Evolutionary conservation across 2,329 filamentous ascomycete genomes (phyloP), one percentile per base, ranked within the genome.

Genomic region (Microcyclospora pomicola): DNA sequence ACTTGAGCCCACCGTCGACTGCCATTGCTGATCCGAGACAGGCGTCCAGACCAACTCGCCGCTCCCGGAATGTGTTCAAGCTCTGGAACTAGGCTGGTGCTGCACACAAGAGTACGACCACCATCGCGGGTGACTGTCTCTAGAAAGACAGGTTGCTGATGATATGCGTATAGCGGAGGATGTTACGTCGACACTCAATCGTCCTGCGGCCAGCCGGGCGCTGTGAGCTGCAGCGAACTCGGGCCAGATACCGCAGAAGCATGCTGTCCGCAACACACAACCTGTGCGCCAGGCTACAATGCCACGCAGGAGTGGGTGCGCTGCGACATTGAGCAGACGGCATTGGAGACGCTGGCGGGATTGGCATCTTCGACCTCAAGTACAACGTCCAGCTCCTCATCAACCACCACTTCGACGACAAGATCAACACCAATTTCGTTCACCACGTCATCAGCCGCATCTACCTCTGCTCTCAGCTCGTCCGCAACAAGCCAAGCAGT

Each of bases 261-360:
- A 11, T 45, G 40, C 15, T 43, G 43, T 30, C 43, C 39, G 11
- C 28, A 35, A 19, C 28, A 38, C 15, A 45, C 43, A 10, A 42
- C 38, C 5, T 45, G 43, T 12, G 40, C 40, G 6, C 11, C 24
- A 11, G 36, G 36, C 14, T 31, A 31, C 30, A 31, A 31, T 31
- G 30, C 30, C 12, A 31, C 24, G 36, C 28, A 33, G 35, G 4
- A 39, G 33, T 39, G 15, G 15, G 40, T 36, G 6, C 33, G 36
- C 2, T 42, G 40, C 15, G 19, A 39, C 12, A 42, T 42, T 15
- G 15, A 27, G 27, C 16, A 29, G 34, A 12, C 15, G 13, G 34
- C 13, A 13, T 13, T 36, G 13, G 12, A 36, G 16, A 13, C 19
- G 9, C 14, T 36, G 16, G 34, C 34, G 4, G 30, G 12, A 31